These are phyloP conservation scores for Pseudozyma sp. DNA, from an alignment of 1,284 basidiomycete species.

Conservation along the genomic window DNA sequence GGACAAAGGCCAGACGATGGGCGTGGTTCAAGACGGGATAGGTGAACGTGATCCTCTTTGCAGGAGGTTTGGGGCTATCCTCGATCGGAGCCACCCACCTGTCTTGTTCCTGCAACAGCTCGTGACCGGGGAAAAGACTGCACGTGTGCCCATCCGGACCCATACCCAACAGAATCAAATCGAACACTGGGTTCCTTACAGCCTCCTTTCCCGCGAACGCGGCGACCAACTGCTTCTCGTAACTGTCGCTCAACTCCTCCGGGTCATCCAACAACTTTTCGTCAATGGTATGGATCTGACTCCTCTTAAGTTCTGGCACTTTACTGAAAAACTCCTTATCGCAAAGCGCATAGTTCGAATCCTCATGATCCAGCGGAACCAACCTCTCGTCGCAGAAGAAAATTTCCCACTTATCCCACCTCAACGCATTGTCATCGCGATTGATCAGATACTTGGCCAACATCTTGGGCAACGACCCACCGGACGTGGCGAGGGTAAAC, in stretches of 20 bases:
- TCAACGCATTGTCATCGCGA: slow-evolving; percentile 76
- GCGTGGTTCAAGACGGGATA: slow-evolving; percentile 73
- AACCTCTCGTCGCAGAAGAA: slow-evolving; percentile 98
- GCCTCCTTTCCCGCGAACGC: slow-evolving; percentile 75
- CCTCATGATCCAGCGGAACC: slow-evolving; percentile 89
- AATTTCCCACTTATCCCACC: slow-evolving; percentile 98
- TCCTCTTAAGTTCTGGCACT: slow-evolving; percentile 79
- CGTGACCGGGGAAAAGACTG: slow-evolving; percentile 92
- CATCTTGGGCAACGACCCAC: slow-evolving; percentile 89
- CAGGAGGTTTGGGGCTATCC: slow-evolving; percentile 94
- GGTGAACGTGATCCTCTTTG: slow-evolving; percentile 77
- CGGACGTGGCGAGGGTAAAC: slow-evolving; percentile 93
- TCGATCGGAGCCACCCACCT: slow-evolving; percentile 94
- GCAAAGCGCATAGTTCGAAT: slow-evolving; percentile 90
- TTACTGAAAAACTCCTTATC: slow-evolving; percentile 82
- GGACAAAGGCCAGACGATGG: slow-evolving; percentile 85
- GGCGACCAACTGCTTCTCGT: slow-evolving; percentile 88
- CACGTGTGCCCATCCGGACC: slow-evolving; percentile 89
- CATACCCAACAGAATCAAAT: slow-evolving; percentile 69
- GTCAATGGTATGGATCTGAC: slow-evolving; percentile 89
- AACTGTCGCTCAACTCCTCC: slow-evolving; percentile 88
- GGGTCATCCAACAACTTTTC: slow-evolving; percentile 74
- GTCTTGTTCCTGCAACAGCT: slow-evolving; percentile 83
- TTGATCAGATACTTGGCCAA: slow-evolving; percentile 79
- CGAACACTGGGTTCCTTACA: slow-evolving; percentile 68